Evolutionary conservation across 345 rosid species (phyloP).

Genomic region (Salix viminalis): DNA sequence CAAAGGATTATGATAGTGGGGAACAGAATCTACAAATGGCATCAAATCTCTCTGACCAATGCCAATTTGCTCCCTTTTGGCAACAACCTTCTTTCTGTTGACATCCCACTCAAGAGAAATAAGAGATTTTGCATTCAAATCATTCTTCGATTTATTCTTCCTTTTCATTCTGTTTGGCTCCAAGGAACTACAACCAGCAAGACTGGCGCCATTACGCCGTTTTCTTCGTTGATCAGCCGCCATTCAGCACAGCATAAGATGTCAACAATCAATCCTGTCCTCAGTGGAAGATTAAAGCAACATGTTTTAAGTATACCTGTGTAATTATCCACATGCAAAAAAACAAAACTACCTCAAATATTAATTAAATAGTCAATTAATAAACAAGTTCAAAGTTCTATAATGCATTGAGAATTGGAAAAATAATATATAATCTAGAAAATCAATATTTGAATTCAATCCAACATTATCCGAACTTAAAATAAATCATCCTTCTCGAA

Average conservation of each 20-base stretch:
- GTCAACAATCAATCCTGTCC: slow-evolving; percentile 17
- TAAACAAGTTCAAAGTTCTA: neutral
- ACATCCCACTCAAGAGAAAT: slow-evolving; percentile 88
- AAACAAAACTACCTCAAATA: neutral
- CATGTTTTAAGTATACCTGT: neutral
- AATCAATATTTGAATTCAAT: neutral
- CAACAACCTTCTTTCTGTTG: slow-evolving; percentile 51
- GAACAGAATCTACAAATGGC: slow-evolving; percentile 43
- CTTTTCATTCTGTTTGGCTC: slow-evolving; percentile 62
- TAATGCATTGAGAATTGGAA: neutral
- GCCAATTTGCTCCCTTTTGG: slow-evolving; percentile 85
- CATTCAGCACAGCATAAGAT: slow-evolving; percentile 38
- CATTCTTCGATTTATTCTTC: slow-evolving; percentile 50
- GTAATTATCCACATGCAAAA: neutral
- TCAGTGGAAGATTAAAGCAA: slow-evolving; percentile 10
- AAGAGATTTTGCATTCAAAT: slow-evolving; percentile 51
- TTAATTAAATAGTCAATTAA: neutral
- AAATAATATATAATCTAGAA: neutral
- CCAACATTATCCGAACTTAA: neutral
- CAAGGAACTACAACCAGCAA: slow-evolving; percentile 45
- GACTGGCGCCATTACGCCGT: slow-evolving; percentile 57
- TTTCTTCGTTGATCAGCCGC: slow-evolving; percentile 85
- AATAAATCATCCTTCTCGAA: neutral
- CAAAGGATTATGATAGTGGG: slow-evolving; percentile 36
- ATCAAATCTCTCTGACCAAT: slow-evolving; percentile 59